Conservation (phyloP, 2,329 filamentous ascomycete species). For the Talaromyces atroroseus region DNA sequence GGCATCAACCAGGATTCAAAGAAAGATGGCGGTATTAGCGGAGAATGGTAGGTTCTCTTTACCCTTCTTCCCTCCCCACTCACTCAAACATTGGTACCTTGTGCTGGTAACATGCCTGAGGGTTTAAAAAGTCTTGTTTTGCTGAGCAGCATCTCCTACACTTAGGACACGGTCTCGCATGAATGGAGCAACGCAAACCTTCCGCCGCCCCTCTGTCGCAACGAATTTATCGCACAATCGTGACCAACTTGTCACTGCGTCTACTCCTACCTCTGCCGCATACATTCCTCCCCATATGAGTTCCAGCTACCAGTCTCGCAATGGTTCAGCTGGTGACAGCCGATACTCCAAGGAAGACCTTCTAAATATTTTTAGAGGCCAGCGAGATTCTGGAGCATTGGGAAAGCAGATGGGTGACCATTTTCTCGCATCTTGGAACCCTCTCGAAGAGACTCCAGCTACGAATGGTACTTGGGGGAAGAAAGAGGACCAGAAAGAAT, state of each 20-base stretch:
- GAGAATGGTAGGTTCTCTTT: constrained; percentile 62
- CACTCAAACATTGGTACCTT: no score
- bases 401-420: constrained; percentile 60
- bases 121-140: not conserved
- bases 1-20: constrained; percentile 62
- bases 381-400: constrained; percentile 49
- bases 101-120: not conserved
- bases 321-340: constrained; percentile 50
- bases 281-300: constrained; percentile 60
- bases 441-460: constrained; percentile 61
- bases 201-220: constrained; percentile 59
- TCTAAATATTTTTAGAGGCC: constrained; percentile 63
- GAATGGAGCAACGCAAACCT: constrained; percentile 63
- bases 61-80: constrained; percentile 8
- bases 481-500: constrained; percentile 65
- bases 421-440: constrained; percentile 74
- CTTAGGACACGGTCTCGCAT: constrained; percentile 55
- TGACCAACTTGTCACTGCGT: constrained; percentile 38
- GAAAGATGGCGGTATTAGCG: constrained; percentile 55
- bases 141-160: constrained; percentile 15
- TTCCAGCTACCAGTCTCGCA: constrained; percentile 48
- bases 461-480: constrained; percentile 68
- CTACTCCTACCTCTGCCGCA: constrained; percentile 38
- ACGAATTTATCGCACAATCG: constrained; percentile 47
- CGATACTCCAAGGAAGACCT: constrained; percentile 77